Base-by-base conservation (phyloP, 768 basidiomycete genomes). In the Mrakia gelida region DNA sequence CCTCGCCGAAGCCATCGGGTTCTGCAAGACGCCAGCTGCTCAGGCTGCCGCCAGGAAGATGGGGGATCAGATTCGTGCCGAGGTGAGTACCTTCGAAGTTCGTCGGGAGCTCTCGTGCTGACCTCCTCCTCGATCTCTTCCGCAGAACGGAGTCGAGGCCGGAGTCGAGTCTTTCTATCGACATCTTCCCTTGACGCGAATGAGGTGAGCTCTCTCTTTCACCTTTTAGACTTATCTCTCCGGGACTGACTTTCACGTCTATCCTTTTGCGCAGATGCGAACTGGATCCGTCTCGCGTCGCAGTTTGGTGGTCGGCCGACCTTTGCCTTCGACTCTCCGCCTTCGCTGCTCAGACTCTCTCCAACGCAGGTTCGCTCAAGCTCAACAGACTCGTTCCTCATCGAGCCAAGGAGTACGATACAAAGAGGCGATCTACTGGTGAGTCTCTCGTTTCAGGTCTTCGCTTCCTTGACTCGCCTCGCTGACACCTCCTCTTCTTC, bases 241-340 rank as follows among this genome's bases (percentile, higher is more conserved):
- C 9, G 45, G 11, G 15, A 45, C 11, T 45, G 15, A 45, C 11
- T 43, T 5, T 43, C 41, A 6, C 41, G 11, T 56, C 81, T 88
- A 90, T 82, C 84, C 84, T 67, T 89, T 90, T 81, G 45, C 1
- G 83, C 89, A 32, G 70, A 81, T 91, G 90, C 80, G 89, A 90
- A 81, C 80, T 90, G 71, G 88, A 88, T 71, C 86, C 88, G 0
- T 83, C 85, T 0, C 85, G 85, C 56, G 80, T 89, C 16, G 90
- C 89, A 0, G 85, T 88, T 7, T 91, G 89, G 89, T 90, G 88
- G n/a, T 63, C 81, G 18, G 65, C 80, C 13, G 65, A 80, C 2
- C 79, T 89, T 85, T 88, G 86, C 78, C 80, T 90, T 61, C 86
- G 86, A 75, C 85, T 91, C 16, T 89, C 88, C 70, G 86, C 86